Evolutionary conservation across 495 filamentous ascomycete species (phyloP).

Genomic region (Apiosordaria backusii): DNA sequence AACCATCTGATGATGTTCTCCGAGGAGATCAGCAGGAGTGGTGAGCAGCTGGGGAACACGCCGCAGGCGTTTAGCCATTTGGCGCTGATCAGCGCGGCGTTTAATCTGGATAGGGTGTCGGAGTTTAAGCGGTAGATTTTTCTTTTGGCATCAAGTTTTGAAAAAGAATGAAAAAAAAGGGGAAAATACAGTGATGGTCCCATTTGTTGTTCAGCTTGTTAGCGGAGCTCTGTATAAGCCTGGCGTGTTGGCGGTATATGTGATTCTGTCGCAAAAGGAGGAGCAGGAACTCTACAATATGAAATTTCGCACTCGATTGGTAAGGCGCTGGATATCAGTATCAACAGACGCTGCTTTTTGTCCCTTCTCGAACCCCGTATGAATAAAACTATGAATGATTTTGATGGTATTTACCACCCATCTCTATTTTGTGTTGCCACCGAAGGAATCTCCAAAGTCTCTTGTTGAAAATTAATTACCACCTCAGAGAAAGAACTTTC

Average conservation of each 20-base stretch:
- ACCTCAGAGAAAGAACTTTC: background rate
- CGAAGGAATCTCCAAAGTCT: background rate
- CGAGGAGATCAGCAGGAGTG: slow-evolving; percentile 66
- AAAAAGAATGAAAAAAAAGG: too few relatives aligned
- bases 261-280: too few relatives aligned
- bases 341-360: background rate
- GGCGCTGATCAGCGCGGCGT: slow-evolving; percentile 67
- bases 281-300: too few relatives aligned
- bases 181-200: too few relatives aligned
- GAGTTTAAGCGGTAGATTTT: slow-evolving; percentile 24
- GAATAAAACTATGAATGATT: background rate
- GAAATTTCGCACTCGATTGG: too few relatives aligned
- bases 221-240: too few relatives aligned
- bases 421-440: background rate
- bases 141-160: too few relatives aligned
- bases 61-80: slow-evolving; percentile 73
- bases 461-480: background rate
- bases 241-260: too few relatives aligned
- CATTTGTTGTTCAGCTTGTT: too few relatives aligned
- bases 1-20: slow-evolving; percentile 75
- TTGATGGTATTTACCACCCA: background rate
- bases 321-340: background rate
- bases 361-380: background rate
- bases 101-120: slow-evolving; percentile 59
- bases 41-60: slow-evolving; percentile 69